Percentiles rank a stretch among this genome's conserved stretches.
phyloP scores from a whole-genome alignment of 345 rosid species.

The Theobroma cacao region DNA sequence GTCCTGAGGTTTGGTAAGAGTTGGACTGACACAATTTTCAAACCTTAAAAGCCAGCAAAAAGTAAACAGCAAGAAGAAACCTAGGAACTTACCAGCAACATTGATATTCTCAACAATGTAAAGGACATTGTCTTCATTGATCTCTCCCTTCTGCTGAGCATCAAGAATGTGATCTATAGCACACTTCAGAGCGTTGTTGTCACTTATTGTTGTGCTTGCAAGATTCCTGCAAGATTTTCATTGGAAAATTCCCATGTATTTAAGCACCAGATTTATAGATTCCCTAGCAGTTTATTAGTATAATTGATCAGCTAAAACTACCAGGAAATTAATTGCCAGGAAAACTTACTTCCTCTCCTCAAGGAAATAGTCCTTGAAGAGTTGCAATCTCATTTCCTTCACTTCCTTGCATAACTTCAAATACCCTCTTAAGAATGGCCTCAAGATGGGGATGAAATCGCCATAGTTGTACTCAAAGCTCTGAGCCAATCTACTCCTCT shows the following conservation, averaged over 20 bases:
- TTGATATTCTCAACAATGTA: conserved; percentile 99
- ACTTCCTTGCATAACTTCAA: conserved; percentile 91
- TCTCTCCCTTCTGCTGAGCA: conserved; percentile 87
- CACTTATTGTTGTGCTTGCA: conserved; percentile 54
- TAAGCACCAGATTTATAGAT: neutral
- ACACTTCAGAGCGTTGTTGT: conserved; percentile 68
- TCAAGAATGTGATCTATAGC: conserved; percentile 95
- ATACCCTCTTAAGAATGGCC: conserved; percentile 91
- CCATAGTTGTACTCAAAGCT: conserved; percentile 97
- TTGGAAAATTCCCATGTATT: too few species aligned
- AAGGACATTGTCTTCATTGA: conserved; percentile 92
- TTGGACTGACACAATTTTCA: neutral
- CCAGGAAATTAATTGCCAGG: neutral
- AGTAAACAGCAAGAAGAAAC: neutral
- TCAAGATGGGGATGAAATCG: conserved; percentile 88
- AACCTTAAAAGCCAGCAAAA: neutral
- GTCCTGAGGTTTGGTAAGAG: neutral
- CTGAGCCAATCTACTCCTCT: conserved; percentile 89
- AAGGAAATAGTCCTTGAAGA: conserved; percentile 91
- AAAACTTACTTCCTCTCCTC: conserved; percentile 86
- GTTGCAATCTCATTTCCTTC: conserved; percentile 66
- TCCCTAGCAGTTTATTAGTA: neutral
- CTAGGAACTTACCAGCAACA: conserved; percentile 63
- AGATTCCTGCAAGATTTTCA: conserved; percentile 52
- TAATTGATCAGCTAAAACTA: neutral